Conservation (phyloP, 805 yeast genomes). For the Candida boleticola region DNA sequence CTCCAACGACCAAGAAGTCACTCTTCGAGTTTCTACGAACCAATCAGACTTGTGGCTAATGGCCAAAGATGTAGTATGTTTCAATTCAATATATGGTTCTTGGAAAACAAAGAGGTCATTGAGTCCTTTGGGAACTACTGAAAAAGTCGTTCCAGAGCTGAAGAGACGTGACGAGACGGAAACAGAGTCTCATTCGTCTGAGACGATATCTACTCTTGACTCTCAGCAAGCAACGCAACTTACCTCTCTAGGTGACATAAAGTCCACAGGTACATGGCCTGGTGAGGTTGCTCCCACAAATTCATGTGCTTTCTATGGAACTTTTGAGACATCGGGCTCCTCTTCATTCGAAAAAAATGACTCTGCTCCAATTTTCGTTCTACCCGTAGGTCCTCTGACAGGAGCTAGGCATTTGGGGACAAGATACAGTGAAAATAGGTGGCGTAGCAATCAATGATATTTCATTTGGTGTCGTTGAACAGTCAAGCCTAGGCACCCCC, state of each 20-base stretch:
- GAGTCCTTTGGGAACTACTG: neutral
- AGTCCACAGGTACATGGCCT: neutral
- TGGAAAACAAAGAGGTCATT: neutral
- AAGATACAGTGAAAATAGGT: constrained; percentile 11
- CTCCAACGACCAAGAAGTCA: constrained; percentile 15
- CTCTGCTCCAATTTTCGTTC: constrained; percentile 7
- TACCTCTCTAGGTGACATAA: constrained; percentile 5
- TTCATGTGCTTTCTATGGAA: constrained; percentile 13
- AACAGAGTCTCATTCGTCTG: constrained; percentile 15
- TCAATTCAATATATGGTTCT: too few relatives aligned
- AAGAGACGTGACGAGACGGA: neutral
- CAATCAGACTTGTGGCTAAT: constrained; percentile 28
- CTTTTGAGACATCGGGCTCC: constrained; percentile 11
- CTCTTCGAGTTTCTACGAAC: constrained; percentile 22
- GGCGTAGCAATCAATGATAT: neutral
- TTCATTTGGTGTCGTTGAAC: neutral
- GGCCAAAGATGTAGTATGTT: constrained; percentile 27
- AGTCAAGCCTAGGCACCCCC: neutral
- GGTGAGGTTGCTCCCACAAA: constrained; percentile 5
- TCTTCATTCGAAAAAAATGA: constrained; percentile 6
- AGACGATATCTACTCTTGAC: too few relatives aligned
- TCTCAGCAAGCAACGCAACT: too few relatives aligned
- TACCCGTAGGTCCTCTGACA: constrained; percentile 12
- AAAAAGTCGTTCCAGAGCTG: neutral
- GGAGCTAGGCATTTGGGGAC: constrained; percentile 16